Percentiles rank a stretch among this genome's conserved stretches.
Conservation (phyloP, 805 yeast species). For the Osmozyma mogii region DNA sequence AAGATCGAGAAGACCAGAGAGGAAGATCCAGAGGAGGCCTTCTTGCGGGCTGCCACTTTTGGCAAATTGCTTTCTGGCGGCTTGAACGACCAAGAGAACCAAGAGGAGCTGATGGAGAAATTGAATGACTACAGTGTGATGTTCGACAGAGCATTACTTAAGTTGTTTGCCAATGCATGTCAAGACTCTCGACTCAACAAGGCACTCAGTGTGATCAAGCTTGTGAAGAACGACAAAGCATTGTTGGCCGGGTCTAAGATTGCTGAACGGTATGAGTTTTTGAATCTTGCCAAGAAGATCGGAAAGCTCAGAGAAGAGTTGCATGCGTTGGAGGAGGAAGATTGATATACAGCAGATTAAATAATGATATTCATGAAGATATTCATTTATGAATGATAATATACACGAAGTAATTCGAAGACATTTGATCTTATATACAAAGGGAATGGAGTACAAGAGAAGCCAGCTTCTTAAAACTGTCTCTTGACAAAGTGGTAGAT, state of each 20-base stretch:
- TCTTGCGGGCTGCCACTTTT: slow-evolving; percentile 51
- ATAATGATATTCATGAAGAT: too few relatives aligned
- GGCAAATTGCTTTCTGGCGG: slow-evolving; percentile 59
- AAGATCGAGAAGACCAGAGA: slow-evolving; percentile 12
- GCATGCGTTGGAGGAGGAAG: slow-evolving; percentile 14
- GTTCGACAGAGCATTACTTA: slow-evolving; percentile 71
- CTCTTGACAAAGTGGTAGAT: slow-evolving; percentile 46
- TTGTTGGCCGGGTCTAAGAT: slow-evolving; percentile 77
- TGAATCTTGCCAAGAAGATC: slow-evolving; percentile 29
- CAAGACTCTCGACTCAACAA: slow-evolving; percentile 53
- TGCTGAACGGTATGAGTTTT: slow-evolving; percentile 53
- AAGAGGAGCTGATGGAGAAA: slow-evolving; percentile 40
- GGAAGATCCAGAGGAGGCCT: slow-evolving; percentile 52
- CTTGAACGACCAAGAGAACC: slow-evolving; percentile 22
- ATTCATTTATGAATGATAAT: too few relatives aligned
- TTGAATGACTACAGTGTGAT: slow-evolving; percentile 44
- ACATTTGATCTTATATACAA: too few relatives aligned
- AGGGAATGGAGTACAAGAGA: slow-evolving; percentile 3
- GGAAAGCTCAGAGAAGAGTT: slow-evolving; percentile 31
- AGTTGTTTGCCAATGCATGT: slow-evolving; percentile 70
- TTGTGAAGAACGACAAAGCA: slow-evolving; percentile 71
- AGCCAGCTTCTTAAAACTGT: slow-evolving; percentile 26
- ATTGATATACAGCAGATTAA: too few relatives aligned
- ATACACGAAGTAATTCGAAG: too few relatives aligned
- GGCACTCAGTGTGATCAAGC: slow-evolving; percentile 62